Evolutionary conservation across 2,329 filamentous ascomycete genomes (phyloP).

Genomic region (Fusarium oligoseptatum): DNA sequence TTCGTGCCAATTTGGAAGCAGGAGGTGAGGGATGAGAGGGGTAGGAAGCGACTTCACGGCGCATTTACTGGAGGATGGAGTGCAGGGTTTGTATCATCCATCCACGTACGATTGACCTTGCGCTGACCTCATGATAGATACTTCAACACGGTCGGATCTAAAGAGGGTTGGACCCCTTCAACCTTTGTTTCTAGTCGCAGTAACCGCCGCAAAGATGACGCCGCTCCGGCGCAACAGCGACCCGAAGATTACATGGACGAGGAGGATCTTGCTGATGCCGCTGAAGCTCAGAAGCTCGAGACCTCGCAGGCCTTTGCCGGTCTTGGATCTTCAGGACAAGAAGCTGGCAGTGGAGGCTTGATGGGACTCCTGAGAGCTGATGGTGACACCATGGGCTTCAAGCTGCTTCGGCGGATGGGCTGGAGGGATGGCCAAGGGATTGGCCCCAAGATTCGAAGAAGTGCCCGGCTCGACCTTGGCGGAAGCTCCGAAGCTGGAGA

Average conservation of each 20-base stretch:
- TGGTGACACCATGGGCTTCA: slow-evolving; percentile 89
- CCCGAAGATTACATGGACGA: slow-evolving; percentile 98
- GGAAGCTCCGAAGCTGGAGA: slow-evolving; percentile 55
- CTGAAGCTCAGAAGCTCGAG: slow-evolving; percentile 80
- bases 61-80: slow-evolving; percentile 98
- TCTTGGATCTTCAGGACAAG: slow-evolving; percentile 75
- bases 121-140: slow-evolving; percentile 69
- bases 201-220: slow-evolving; percentile 78
- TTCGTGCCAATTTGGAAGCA: slow-evolving; percentile 99
- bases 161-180: slow-evolving; percentile 96
- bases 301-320: slow-evolving; percentile 81
- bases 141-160: slow-evolving; percentile 98
- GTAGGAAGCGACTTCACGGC: slow-evolving; percentile 90
- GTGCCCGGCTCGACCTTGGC: slow-evolving; percentile 73
- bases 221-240: slow-evolving; percentile 71
- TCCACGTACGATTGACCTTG: background rate
- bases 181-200: slow-evolving; percentile 91
- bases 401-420: slow-evolving; percentile 90
- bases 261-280: slow-evolving; percentile 89
- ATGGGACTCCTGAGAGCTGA: slow-evolving; percentile 79
- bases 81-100: slow-evolving; percentile 78
- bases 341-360: slow-evolving; percentile 66
- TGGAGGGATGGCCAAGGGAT: slow-evolving; percentile 96
- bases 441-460: slow-evolving; percentile 84
- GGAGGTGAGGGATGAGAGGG: slow-evolving; percentile 93